A percentile compares a stretch with the other conserved stretches of the same genome.
Evolutionary conservation across 2,329 filamentous ascomycete genomes (phyloP).

Genomic region (Aspergillus caelatus): DNA sequence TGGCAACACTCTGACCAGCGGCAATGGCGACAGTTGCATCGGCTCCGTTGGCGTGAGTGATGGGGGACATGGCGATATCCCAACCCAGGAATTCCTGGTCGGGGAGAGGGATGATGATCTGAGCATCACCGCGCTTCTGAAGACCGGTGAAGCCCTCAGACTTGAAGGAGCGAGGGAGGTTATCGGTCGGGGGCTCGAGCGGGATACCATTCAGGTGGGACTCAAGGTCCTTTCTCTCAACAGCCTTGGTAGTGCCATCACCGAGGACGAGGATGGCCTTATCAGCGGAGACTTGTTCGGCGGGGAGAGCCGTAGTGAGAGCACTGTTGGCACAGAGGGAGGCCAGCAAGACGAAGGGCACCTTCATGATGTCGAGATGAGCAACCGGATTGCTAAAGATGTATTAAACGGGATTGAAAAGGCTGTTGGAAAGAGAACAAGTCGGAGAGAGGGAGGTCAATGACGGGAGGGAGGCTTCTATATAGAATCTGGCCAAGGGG

Average conservation of each 20-base stretch:
- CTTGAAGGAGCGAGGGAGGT: slow-evolving; percentile 5
- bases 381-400: background rate
- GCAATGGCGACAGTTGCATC: slow-evolving; percentile 18
- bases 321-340: slow-evolving; percentile 5
- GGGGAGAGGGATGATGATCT: slow-evolving; percentile 20
- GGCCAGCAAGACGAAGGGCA: background rate
- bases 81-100: slow-evolving; percentile 22
- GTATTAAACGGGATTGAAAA: too few relatives aligned
- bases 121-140: slow-evolving; percentile 10
- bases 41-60: slow-evolving; percentile 20
- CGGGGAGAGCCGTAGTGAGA: slow-evolving; percentile 2
- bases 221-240: slow-evolving; percentile 15
- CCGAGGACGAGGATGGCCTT: slow-evolving; percentile 13
- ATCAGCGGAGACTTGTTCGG: slow-evolving; percentile 8
- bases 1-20: slow-evolving; percentile 17
- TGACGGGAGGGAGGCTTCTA: background rate
- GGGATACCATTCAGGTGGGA: slow-evolving; percentile 11
- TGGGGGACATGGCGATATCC: slow-evolving; percentile 22
- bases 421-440: background rate
- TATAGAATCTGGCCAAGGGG: background rate
- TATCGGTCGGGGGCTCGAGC: slow-evolving; percentile 4
- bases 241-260: slow-evolving; percentile 16
- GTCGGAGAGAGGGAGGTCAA: background rate
- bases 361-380: slow-evolving; percentile 7
- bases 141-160: background rate